These are phyloP conservation scores for Pestalotiopsis sp. DNA, from an alignment of 2,329 filamentous ascomycete species.

Conservation along the genomic window DNA sequence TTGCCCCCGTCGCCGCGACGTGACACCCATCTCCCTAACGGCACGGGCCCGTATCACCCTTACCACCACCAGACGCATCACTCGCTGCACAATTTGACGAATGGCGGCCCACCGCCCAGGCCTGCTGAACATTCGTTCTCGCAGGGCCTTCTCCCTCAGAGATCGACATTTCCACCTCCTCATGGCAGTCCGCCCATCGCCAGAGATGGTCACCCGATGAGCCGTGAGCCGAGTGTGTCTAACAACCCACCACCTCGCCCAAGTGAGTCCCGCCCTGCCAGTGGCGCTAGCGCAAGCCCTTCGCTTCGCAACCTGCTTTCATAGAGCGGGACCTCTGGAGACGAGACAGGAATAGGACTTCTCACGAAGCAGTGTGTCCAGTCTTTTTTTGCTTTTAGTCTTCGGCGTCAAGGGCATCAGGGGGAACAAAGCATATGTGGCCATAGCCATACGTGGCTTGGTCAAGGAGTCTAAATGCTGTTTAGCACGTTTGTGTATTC, in stretches of 20 bases:
- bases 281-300: conserved; percentile 77
- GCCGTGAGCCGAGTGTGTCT: conserved; percentile 32
- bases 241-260: conserved; percentile 33
- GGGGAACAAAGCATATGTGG: neutral
- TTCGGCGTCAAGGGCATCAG: conserved; percentile 1
- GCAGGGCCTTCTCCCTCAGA: conserved; percentile 44
- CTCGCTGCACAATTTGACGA: conserved; percentile 34
- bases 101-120: conserved; percentile 44
- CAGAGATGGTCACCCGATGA: conserved; percentile 39
- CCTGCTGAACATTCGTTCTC: conserved; percentile 48
- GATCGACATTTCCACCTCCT: conserved; percentile 44
- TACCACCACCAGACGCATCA: conserved; percentile 35
- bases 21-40: conserved; percentile 41
- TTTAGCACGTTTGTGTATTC: neutral
- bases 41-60: conserved; percentile 41
- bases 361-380: neutral
- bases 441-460: neutral
- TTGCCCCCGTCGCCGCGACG: conserved; percentile 50
- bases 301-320: conserved; percentile 75
- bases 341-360: neutral
- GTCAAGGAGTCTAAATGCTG: neutral
- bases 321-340: conserved; percentile 33
- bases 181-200: conserved; percentile 48
- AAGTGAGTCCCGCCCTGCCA: conserved; percentile 41
- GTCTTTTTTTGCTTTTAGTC: neutral